These are phyloP conservation scores for Silene uniflora DNA, from an alignment of 148 eudicot genomes.

Conservation along the genomic window DNA sequence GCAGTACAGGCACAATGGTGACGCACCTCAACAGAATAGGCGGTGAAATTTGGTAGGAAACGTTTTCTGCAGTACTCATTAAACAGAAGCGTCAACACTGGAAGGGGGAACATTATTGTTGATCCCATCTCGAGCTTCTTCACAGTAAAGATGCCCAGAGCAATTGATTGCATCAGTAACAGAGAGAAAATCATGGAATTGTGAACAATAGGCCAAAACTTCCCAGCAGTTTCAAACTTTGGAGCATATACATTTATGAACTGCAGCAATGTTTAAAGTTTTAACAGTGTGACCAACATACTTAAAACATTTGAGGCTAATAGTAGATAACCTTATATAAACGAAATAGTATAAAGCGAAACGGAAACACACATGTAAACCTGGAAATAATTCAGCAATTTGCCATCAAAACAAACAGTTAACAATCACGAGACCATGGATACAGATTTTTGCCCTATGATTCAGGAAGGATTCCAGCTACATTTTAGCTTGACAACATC, in stretches of 20 bases:
- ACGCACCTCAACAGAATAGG: conserved; percentile 64
- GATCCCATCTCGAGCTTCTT: conserved; percentile 56
- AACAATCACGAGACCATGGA: neutral
- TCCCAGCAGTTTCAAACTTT: conserved; percentile 70
- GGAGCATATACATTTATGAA: conserved; percentile 64
- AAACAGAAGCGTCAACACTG: conserved; percentile 64
- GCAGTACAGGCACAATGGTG: neutral
- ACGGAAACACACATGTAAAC: neutral
- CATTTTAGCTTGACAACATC: neutral
- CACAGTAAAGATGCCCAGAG: conserved; percentile 63
- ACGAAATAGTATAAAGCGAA: neutral
- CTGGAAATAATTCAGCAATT: neutral
- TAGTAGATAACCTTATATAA: neutral
- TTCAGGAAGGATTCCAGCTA: neutral
- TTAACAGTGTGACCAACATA: neutral
- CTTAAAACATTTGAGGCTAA: neutral
- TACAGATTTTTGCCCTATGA: neutral
- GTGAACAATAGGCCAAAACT: conserved; percentile 70
- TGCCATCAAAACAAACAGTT: neutral
- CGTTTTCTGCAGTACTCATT: conserved; percentile 74
- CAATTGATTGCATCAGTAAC: conserved; percentile 67
- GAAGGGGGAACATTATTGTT: conserved; percentile 52
- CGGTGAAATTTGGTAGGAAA: conserved; percentile 60
- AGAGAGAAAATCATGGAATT: conserved; percentile 68
- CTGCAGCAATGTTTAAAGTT: conserved; percentile 38